These are phyloP conservation scores for Plasmodium gonderi DNA, from an alignment of 169 alveolate species.

Conservation along the genomic window DNA sequence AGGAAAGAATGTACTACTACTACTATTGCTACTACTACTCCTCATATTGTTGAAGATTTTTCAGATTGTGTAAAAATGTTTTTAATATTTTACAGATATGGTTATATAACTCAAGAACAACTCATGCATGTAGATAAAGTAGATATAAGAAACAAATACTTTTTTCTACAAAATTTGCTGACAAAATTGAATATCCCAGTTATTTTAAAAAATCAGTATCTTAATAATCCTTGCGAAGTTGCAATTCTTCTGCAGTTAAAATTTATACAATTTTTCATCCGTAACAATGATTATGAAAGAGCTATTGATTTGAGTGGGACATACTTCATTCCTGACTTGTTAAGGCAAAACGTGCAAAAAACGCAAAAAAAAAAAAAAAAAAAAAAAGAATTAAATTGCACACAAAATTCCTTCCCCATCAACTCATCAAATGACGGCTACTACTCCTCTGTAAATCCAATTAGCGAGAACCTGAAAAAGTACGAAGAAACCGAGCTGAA, in stretches of 20 bases:
- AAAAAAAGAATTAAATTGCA: not conserved
- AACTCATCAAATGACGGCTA: not conserved
- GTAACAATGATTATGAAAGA: conserved; percentile 40
- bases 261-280: conserved; percentile 57
- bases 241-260: conserved; percentile 66
- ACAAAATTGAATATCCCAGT: conserved; percentile 61
- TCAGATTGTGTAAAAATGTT: conserved; percentile 54
- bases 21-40: no score
- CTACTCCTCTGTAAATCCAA: not conserved
- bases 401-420: not conserved
- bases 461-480: not conserved
- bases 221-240: conserved; percentile 70
- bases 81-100: conserved; percentile 65
- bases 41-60: conserved; percentile 54
- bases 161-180: conserved; percentile 21
- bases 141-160: conserved; percentile 35
- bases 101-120: conserved; percentile 32
- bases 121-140: not conserved
- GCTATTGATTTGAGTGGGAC: conserved; percentile 30
- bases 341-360: not conserved
- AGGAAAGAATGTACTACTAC: no score
- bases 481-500: not conserved
- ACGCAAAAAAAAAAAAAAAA: not conserved
- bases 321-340: not conserved
- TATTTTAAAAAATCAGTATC: conserved; percentile 27